Evolutionary conservation across 495 filamentous ascomycete genomes (phyloP).

Genomic region (Penicillium manginii): DNA sequence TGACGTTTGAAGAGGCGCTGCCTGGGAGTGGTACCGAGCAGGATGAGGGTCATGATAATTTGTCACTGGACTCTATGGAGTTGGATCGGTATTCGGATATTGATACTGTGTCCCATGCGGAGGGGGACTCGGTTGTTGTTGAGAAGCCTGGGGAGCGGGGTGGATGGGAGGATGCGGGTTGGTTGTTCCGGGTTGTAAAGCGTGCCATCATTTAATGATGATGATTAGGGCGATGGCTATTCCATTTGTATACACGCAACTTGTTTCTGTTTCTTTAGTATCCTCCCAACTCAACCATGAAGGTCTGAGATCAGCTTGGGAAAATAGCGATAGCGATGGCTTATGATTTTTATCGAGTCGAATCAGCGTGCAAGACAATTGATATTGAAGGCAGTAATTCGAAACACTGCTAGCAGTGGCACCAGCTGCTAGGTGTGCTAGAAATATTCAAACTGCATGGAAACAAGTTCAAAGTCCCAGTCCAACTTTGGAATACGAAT

Average conservation of each 20-base stretch:
- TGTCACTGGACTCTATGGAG: constrained; percentile 21
- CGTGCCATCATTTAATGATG: constrained; percentile 64
- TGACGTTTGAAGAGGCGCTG: constrained; percentile 29
- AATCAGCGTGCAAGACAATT: constrained; percentile 6
- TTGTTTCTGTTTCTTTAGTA: not conserved
- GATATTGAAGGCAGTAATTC: too few species aligned
- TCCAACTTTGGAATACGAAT: not conserved
- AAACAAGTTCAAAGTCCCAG: too few species aligned
- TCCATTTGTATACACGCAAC: not conserved
- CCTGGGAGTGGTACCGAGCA: not conserved
- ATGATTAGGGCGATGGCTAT: not conserved
- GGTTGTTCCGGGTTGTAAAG: constrained; percentile 77
- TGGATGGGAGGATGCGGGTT: constrained; percentile 83
- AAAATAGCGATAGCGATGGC: too few species aligned
- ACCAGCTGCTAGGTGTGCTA: too few species aligned
- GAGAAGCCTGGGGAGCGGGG: constrained; percentile 54
- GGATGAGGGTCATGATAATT: constrained; percentile 12
- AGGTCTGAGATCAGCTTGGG: too few species aligned
- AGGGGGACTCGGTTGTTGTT: constrained; percentile 28
- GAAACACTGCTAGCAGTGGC: too few species aligned
- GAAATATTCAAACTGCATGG: too few species aligned
- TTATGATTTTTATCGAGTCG: not conserved
- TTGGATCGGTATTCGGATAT: constrained; percentile 15
- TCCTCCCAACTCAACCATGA: too few species aligned
- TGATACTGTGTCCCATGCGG: constrained; percentile 32